A percentile compares a stretch with the other conserved stretches of the same genome.
phyloP scores from a whole-genome alignment of 345 rosid species.

The Limnanthes douglasii region DNA sequence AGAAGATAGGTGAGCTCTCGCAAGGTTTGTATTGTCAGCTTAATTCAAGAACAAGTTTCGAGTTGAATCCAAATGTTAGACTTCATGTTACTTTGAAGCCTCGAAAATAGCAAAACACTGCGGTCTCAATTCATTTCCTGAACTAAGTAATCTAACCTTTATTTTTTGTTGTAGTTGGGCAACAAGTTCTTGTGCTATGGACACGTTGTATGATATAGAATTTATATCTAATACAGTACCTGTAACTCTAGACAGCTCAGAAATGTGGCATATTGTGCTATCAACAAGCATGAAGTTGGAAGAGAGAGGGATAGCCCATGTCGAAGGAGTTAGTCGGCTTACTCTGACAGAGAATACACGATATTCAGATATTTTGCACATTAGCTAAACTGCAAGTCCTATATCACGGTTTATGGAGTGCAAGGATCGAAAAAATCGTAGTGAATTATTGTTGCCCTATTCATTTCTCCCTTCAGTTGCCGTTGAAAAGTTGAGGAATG shows the following conservation, averaged over 20 bases:
- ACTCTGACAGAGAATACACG: slow-evolving; percentile 37
- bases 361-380: slow-evolving; percentile 56
- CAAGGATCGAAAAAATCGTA: slow-evolving; percentile 65
- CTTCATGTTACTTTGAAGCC: too few relatives aligned
- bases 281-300: slow-evolving; percentile 73
- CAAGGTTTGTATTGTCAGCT: too few relatives aligned
- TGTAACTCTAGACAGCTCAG: slow-evolving; percentile 70
- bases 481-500: slow-evolving; percentile 45
- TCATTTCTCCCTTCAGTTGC: slow-evolving; percentile 85
- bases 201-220: slow-evolving; percentile 64
- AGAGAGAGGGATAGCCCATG: slow-evolving; percentile 63
- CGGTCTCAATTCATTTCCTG: too few relatives aligned
- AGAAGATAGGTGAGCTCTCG: slow-evolving; percentile 40
- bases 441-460: slow-evolving; percentile 49
- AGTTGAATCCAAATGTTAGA: too few relatives aligned
- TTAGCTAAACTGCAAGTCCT: slow-evolving; percentile 80
- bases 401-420: slow-evolving; percentile 96
- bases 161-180: slow-evolving; percentile 53
- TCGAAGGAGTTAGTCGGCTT: slow-evolving; percentile 39
- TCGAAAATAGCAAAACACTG: too few relatives aligned
- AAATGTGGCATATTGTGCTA: slow-evolving; percentile 53
- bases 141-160: too few relatives aligned
- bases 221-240: slow-evolving; percentile 81
- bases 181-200: slow-evolving; percentile 49
- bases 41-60: too few relatives aligned